Percentiles rank a stretch among this genome's conserved stretches.
Evolutionary conservation across 2,329 filamentous ascomycete genomes (phyloP).

Genomic region (Scedosporium boydii): DNA sequence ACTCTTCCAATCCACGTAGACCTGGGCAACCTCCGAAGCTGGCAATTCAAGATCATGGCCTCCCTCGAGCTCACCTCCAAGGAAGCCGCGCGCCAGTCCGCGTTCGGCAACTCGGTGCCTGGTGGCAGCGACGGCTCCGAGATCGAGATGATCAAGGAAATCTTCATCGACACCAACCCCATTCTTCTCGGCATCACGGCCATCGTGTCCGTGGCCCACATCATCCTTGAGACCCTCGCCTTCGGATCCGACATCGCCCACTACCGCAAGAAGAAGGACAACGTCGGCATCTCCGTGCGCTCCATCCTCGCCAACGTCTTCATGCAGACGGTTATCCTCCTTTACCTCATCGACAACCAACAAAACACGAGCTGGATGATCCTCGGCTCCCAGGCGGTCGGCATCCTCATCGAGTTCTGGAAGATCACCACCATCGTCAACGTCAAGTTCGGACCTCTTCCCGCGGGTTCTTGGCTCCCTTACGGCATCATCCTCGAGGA

Average conservation of each 20-base stretch:
- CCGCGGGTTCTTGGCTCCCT: slow-evolving; percentile 61
- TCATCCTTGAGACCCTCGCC: slow-evolving; percentile 89
- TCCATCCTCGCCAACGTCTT: slow-evolving; percentile 96
- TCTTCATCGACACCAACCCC: slow-evolving; percentile 87
- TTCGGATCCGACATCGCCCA: slow-evolving; percentile 97
- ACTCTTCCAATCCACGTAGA: slow-evolving; percentile 75
- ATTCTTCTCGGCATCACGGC: slow-evolving; percentile 80
- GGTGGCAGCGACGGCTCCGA: slow-evolving; percentile 83
- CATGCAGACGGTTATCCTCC: slow-evolving; percentile 93
- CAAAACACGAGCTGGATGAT: slow-evolving; percentile 99
- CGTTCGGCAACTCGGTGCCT: slow-evolving; percentile 59
- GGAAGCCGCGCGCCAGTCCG: slow-evolving; percentile 68
- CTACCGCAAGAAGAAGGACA: slow-evolving; percentile 99
- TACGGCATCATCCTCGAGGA: slow-evolving; percentile 84
- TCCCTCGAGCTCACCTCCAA: slow-evolving; percentile 83
- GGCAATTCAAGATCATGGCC: slow-evolving; percentile 83
- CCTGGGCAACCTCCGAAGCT: slow-evolving; percentile 70
- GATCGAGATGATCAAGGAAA: slow-evolving; percentile 94
- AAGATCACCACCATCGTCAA: slow-evolving; percentile 95
- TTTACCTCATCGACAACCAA: slow-evolving; percentile 95
- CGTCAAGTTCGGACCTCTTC: slow-evolving; percentile 64
- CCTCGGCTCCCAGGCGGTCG: slow-evolving; percentile 80
- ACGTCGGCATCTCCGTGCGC: slow-evolving; percentile 89
- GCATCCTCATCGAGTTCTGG: slow-evolving; percentile 65
- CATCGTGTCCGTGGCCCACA: slow-evolving; percentile 78